Evolutionary conservation across 495 filamentous ascomycete species (phyloP), one percentile per base, ranked within the genome.

Genomic region (Endocarpon pusillum): DNA sequence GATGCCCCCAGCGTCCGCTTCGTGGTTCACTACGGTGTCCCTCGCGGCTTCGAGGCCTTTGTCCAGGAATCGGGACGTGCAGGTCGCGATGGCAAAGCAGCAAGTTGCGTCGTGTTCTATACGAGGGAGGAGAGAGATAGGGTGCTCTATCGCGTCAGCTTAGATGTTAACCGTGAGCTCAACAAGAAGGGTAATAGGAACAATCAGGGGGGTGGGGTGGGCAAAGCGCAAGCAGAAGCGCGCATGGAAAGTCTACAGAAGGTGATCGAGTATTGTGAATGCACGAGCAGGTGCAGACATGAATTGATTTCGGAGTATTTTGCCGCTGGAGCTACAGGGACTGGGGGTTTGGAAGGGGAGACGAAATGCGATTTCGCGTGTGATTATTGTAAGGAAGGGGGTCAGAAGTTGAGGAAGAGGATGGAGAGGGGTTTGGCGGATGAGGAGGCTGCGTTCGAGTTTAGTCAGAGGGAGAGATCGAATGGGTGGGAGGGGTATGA

Each of bases 31-130:
- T 94, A 86, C 85, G 76, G 78, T 34, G 59, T 93, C 11, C 81
- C 85, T 8, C 89, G 87, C 46, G 83, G 75, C 20, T 93, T 94
- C 49, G 87, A 94, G 51, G 84, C 85, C 2, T 93, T 82, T 40
- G 94, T 94, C 41, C 87, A 96, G 55, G 87, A 96, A 64, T 86
- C 82, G 5, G 87, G 87, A 0, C 74, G 87, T 29, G 87, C 85
- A 16, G 87, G 87, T 3, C 69, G 87, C 17, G 86, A 94, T 42
- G 82, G 85, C 14, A 81, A 85, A 31, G 84, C 83, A 3, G 74
- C 77, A 25, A 65, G 74, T 20, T 94, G 85, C 42, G 77, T 93
- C 23, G 62, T 96, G 22, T 94, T 91, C 52, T 94, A 93, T 53
- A 79, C 73, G 29, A 67, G 74, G 15, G 76, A 87, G 47, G 85